Base-by-base conservation (phyloP, 2,329 filamentous ascomycete species). In the Calonectria honghensis region DNA sequence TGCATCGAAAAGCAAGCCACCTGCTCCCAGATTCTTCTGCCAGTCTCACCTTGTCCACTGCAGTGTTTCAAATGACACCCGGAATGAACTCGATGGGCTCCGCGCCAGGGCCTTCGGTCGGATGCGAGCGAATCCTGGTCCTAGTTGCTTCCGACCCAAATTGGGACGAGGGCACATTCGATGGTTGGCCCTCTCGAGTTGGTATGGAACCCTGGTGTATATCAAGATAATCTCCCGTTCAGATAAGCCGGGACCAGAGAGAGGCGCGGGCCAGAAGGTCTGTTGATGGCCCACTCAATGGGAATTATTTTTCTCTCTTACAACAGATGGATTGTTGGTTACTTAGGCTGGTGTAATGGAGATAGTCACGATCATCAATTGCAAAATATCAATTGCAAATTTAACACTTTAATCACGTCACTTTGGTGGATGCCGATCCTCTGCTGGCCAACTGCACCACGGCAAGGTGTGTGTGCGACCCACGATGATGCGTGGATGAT, bases 201-300 rank as follows among this genome's bases (percentile, higher is more conserved):
- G 18, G 41, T 18, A 20, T n/a, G n/a, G 35, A 61, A 63, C 37
- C 57, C 57, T 63, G 35, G 14, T 10, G 24, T 29, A 11, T 63
- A 41, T 63, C 57, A 63, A 37, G 57, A 7, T 5, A 37, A 63
- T 63, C 57, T 63, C 57, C 57, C 37, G 57, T 18, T 16, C 24
- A 29, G 35, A 61, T 41, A 41, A 63, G 57, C 24, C n/a, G 37
- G 39, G 52, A 35, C 52, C 20, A 6, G 7, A 48, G 20, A n/a
- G 41, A 48, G 41, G 41, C 20, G 20, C 45, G 45, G 7, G n/a
- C 20, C 45, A 54, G 29, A 20, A 54, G 51, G 27, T 29, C 37
- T 24, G 45, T 24, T 20, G 41, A 45, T n/a, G 41, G 16, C 6
- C 41, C 41, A 18, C 41, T n/a, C 6, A 20, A 45, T n/a, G 18